A percentile compares a stretch with the other conserved stretches of the same genome.
Evolutionary conservation across 495 filamentous ascomycete species (phyloP).

Genomic region (Xeromyces bisporus): DNA sequence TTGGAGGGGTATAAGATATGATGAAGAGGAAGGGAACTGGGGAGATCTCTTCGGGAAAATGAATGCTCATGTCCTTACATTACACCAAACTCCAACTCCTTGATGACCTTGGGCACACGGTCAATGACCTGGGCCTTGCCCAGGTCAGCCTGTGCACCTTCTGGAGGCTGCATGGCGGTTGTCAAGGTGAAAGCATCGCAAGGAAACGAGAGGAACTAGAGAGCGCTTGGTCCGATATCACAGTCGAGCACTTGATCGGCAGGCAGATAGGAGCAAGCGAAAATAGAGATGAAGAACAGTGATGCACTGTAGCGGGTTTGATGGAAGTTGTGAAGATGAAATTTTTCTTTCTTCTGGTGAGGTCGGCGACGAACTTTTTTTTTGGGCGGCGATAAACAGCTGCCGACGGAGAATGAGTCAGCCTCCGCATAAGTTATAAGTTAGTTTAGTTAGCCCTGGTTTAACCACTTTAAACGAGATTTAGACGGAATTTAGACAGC

Average conservation of each 20-base stretch:
- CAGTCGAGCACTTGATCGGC: too few species aligned
- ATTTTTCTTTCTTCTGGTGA: constrained; percentile 5
- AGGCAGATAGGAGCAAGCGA: not conserved
- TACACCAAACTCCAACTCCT: constrained; percentile 84
- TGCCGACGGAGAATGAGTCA: too few species aligned
- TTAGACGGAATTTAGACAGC: too few species aligned
- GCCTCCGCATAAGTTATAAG: too few species aligned
- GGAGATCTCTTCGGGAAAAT: constrained; percentile 2
- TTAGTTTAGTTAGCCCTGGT: too few species aligned
- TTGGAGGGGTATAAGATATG: not conserved
- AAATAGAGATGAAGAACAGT: not conserved
- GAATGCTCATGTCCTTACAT: constrained; percentile 45
- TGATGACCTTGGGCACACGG: constrained; percentile 74
- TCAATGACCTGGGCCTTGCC: constrained; percentile 84
- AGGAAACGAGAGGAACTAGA: constrained; percentile 7
- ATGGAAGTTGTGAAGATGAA: not conserved
- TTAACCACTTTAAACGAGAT: too few species aligned
- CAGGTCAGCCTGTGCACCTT: constrained; percentile 33
- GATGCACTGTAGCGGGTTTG: not conserved
- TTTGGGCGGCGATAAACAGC: too few species aligned
- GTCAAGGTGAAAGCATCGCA: constrained; percentile 28
- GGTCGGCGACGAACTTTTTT: constrained; percentile 21
- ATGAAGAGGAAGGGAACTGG: not conserved
- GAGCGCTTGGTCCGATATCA: not conserved
- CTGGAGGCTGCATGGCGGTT: constrained; percentile 31